Base-by-base conservation (phyloP, 805 yeast genomes). In the Zygosaccharomyces bisporus region DNA sequence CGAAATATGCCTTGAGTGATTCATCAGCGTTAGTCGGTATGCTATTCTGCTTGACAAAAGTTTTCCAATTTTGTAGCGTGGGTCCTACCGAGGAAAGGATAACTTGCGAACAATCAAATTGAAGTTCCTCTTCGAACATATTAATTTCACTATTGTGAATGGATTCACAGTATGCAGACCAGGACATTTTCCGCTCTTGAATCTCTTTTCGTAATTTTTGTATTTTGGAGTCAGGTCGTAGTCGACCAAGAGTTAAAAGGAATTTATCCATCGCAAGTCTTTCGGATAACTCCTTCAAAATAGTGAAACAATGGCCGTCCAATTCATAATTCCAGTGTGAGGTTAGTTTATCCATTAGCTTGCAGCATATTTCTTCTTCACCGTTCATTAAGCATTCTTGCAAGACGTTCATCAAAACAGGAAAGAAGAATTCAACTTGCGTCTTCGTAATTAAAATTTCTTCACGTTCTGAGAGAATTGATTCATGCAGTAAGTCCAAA, bases 1-100 rank as follows among this genome's bases (percentile, higher is more conserved):
- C 21, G 29, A 39, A 45, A 32, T 46, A 48, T 8, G 56, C 53
- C 21, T 39, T 44, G 25, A 54, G 36, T 6, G 57, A 53, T 16
- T 43, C 39, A 13, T 46, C 39, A 4, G 52, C 49, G 8, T 20
- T 30, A 4, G 23, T 34, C 14, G 47, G 47, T 7, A 47, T 36
- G 23, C 34, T 38, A n/a, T 45, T 38, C 9, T 38, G 13, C n/a
- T 49, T 37, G 14, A 51, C 17, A 36, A 47, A 51, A 10, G 17
- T 2, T 29, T 37, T 27, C 56, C 56, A 53, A 18, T 41, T 49
- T 9, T 33, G 17, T 17, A 41, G 16, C 4, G 41, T 34, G 34
- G 45, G 41, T 2, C 41, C 41, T 4, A 46, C 43, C 4, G 39
- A n/a, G 9, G 53, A 42, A 13, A 53, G 49, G 35, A 49, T 53